These are phyloP conservation scores for Pleurotus salmoneostramineus DNA, from an alignment of 768 basidiomycete genomes.

Conservation along the genomic window DNA sequence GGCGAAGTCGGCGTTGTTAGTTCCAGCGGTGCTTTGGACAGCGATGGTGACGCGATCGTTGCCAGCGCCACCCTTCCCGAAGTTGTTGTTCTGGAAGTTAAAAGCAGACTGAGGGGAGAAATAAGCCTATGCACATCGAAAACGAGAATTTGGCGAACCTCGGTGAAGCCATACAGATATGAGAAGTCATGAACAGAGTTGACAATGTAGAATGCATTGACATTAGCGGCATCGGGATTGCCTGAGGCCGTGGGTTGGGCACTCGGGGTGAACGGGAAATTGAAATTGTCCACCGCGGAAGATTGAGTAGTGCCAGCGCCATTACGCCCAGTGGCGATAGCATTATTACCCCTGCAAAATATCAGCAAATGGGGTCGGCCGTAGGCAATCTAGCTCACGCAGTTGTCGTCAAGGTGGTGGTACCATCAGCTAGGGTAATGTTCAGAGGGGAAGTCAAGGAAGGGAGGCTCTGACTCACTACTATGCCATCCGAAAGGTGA, in stretches of 20 bases:
- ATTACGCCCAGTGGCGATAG: conserved; percentile 22
- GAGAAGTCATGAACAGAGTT: conserved; percentile 53
- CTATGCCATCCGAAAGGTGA: conserved; percentile 59
- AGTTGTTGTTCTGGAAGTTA: conserved; percentile 60
- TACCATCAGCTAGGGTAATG: conserved; percentile 9
- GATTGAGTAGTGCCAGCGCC: conserved; percentile 32
- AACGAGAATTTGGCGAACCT: conserved; percentile 17
- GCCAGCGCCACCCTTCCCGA: conserved; percentile 43
- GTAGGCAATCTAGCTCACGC: conserved; percentile 7
- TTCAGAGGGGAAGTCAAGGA: background rate
- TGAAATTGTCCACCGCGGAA: conserved; percentile 20
- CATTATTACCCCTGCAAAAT: conserved; percentile 32
- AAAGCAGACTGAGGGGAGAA: conserved; percentile 21
- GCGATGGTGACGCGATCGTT: conserved; percentile 49
- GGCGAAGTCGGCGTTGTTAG: conserved; percentile 41
- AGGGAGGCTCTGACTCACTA: background rate
- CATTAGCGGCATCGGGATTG: conserved; percentile 49
- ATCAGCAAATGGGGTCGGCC: background rate
- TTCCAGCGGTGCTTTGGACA: conserved; percentile 43
- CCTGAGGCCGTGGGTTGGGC: conserved; percentile 29
- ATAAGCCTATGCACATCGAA: background rate
- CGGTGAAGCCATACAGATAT: conserved; percentile 52
- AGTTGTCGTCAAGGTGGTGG: conserved; percentile 15
- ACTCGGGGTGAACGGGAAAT: conserved; percentile 28
- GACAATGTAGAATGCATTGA: conserved; percentile 54